Percentiles rank a stretch among this genome's conserved stretches.
These are phyloP conservation scores for Annulohypoxylon truncatum DNA, from an alignment of 2,329 filamentous ascomycete species.

Conservation along the genomic window DNA sequence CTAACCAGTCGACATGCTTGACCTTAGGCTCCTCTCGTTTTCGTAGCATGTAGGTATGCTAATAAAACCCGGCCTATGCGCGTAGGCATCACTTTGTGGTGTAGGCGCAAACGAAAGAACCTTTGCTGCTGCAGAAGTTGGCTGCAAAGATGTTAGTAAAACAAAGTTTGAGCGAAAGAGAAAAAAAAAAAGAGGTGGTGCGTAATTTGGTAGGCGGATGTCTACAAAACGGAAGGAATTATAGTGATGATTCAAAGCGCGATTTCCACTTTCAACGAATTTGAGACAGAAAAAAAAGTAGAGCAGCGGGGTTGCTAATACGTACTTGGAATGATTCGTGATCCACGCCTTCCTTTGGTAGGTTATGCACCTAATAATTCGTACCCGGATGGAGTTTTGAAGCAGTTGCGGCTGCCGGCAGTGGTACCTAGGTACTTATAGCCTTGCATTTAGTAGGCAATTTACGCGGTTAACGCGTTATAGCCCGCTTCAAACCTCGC, in stretches of 20 bases:
- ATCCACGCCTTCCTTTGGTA: slow-evolving; percentile 21
- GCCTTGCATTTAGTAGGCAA: slow-evolving; percentile 1
- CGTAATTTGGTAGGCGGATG: not conserved
- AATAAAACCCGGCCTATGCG: slow-evolving; percentile 12
- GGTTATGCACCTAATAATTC: slow-evolving; percentile 17
- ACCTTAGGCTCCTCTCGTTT: slow-evolving; percentile 24
- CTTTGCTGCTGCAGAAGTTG: slow-evolving; percentile 10
- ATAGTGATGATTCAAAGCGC: not conserved
- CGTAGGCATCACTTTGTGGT: slow-evolving; percentile 38
- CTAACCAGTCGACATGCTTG: slow-evolving; percentile 44
- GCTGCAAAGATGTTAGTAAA: slow-evolving; percentile 13
- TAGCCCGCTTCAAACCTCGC: slow-evolving; percentile 4
- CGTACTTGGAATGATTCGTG: slow-evolving; percentile 21
- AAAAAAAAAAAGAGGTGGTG: not conserved
- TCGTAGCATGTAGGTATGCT: slow-evolving; percentile 29
- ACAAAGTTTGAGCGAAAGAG: not conserved
- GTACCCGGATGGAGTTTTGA: slow-evolving; percentile 16
- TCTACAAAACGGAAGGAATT: not conserved
- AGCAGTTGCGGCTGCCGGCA: slow-evolving; percentile 24
- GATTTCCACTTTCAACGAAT: slow-evolving; percentile 8
- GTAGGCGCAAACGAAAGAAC: slow-evolving; percentile 11
- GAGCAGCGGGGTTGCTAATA: slow-evolving; percentile 18
- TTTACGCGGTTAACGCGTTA: slow-evolving; percentile 37
- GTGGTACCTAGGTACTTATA: slow-evolving; percentile 19
- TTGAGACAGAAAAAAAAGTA: slow-evolving; percentile 8